Base-by-base conservation (phyloP, 495 filamentous ascomycete species). In the Penicillium chermesinum region DNA sequence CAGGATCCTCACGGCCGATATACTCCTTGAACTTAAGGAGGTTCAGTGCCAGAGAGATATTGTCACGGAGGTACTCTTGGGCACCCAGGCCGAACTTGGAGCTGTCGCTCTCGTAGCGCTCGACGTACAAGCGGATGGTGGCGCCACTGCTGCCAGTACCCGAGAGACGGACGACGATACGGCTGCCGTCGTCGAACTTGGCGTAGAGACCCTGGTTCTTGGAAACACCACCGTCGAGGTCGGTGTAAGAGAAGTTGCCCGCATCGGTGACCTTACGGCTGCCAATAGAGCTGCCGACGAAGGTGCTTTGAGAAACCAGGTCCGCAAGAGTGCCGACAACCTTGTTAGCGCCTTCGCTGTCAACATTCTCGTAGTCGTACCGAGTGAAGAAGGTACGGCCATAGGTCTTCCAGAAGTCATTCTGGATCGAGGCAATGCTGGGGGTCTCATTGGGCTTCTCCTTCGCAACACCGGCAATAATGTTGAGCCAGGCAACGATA, bases 301-400 rank as follows among this genome's bases (percentile, higher is more conserved):
- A 96, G 45, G 85, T 74, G 46, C 75, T 73, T 50, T 89, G 84
- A 40, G 74, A 75, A 59, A 86, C 79, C 42, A 81, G 67, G 54
- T 78, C 78, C 45, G 82, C 78, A 53, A 98, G 72, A 33, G 84
- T 83, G 48, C 78, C 82, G 36, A 94, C 83, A 35, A 98, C 80
- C 72, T 90, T 88, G 72, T 87, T 87, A 21, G 94, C 94, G 41
- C 87, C 91, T 2, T 88, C 88, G 48, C 81, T 84, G 67, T 94
- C 88, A 50, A 95, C 90, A 49, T 91, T 82, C 72, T 98, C 93
- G 72, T 93, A 98, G 71, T 98, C 93, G 69, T 96, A 97, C 38
- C 93, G 89, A 20, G 93, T 98, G 80, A 98, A 98, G 79, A 96
- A 98, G 15, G 91, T 96, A 35, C 93, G 88, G 54, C 93, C 93